Base-by-base conservation (phyloP, 2,329 filamentous ascomycete genomes). In the Cytospora piceicola region DNA sequence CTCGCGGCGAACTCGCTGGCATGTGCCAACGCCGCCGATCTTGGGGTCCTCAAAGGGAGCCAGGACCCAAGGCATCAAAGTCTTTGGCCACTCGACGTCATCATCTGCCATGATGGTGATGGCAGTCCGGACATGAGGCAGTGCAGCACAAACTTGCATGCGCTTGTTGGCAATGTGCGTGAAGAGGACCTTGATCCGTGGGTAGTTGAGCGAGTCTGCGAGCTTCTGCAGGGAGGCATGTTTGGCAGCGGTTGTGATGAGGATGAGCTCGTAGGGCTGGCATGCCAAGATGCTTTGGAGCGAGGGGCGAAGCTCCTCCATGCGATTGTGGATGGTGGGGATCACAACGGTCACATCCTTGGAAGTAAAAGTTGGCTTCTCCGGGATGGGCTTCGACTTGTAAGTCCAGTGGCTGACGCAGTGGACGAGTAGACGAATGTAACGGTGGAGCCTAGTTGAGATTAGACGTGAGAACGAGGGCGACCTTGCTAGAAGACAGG, bases 91-190 rank as follows among this genome's bases (percentile, higher is more conserved):
- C 72, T 91, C 93, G 68, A 98, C 94, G 76, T 98, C 94, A 78
- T 98, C 94, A 75, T 98, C 94, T 30, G 94, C 93, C 81, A 98
- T 93, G 72, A 98, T 86, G 46, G 92, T 97, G 74, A 98, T 93
- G 60, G 85, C 81, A 0, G 94, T 97, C 70, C 82, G 84, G 65
- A 97, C 93, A 71, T 92, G 86, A 24, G 94, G 93, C 57, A 98
- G 91, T 4, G 93, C 94, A 75, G 93, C 87, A 77, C 93, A 96
- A 75, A 98, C 93, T 77, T 98, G 94, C 24, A 94, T 88, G 63
- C 94, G 90, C 82, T 98, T 98, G 81, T 98, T 98, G 71, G 94
- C 93, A 75, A 97, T 94, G 67, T 86, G 83, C 34, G 93, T 91
- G 69, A 86, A 89, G 70, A 94, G 83, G 53, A 96, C 88, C 64